A percentile compares a stretch with the other conserved stretches of the same genome.
Evolutionary conservation across 345 rosid species (phyloP).

Genomic region (Populus nigra): DNA sequence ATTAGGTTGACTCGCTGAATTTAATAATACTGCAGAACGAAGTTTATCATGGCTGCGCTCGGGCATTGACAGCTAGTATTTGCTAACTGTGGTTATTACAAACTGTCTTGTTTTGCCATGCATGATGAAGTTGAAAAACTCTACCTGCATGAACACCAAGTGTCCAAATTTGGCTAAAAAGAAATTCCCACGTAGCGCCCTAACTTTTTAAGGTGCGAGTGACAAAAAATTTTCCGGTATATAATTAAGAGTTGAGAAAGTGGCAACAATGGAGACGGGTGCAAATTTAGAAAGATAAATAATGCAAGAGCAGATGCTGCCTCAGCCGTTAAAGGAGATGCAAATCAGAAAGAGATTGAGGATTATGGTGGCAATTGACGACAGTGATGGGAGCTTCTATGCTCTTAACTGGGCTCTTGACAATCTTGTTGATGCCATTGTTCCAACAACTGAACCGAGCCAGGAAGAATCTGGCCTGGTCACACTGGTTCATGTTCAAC

Average conservation of each 20-base stretch:
- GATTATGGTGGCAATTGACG: constrained; percentile 61
- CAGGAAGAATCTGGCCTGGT: constrained; percentile 34
- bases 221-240: background rate
- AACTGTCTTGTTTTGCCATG: background rate
- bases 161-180: background rate
- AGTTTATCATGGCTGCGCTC: too few species aligned
- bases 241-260: background rate
- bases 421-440: constrained; percentile 22
- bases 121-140: constrained; percentile 6
- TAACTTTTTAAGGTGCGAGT: background rate
- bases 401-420: constrained; percentile 63
- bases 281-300: background rate
- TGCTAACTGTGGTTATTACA: background rate
- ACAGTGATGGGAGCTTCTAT: constrained; percentile 59
- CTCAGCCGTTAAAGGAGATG: background rate
- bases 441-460: constrained; percentile 13
- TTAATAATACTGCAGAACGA: too few species aligned
- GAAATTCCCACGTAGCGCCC: constrained; percentile 13
- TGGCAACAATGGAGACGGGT: background rate
- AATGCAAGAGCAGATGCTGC: constrained; percentile 12
- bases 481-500: constrained; percentile 56
- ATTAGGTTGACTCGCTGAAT: too few species aligned
- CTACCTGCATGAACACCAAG: constrained; percentile 25
- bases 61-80: too few species aligned
- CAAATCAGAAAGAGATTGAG: constrained; percentile 33